Conservation (phyloP, 345 rosid genomes). For the Litchi chinensis region DNA sequence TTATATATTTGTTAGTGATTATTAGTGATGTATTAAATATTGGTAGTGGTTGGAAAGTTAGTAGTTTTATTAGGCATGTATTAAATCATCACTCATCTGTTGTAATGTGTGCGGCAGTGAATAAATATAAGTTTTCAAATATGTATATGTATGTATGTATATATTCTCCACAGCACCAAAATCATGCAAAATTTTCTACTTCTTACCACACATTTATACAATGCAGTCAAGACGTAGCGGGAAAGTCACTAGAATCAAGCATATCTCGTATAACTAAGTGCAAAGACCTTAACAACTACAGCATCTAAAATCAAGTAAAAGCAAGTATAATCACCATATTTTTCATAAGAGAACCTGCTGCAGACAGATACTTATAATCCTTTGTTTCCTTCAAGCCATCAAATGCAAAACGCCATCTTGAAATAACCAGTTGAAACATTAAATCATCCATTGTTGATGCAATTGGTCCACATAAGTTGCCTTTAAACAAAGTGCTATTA, state of each 20-base stretch:
- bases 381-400: conserved; percentile 87
- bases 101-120: no score
- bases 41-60: no score
- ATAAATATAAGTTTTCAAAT: no score
- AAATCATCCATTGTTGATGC: conserved; percentile 89
- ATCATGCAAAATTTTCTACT: background rate
- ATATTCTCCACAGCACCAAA: background rate
- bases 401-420: conserved; percentile 82
- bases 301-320: conserved; percentile 7
- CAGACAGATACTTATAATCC: conserved; percentile 73
- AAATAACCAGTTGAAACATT: conserved; percentile 78
- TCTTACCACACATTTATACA: background rate
- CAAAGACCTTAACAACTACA: background rate
- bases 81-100: no score
- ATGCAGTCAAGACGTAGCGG: background rate
- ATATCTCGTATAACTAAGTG: background rate
- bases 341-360: conserved; percentile 81
- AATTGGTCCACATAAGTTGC: conserved; percentile 88
- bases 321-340: conserved; percentile 56
- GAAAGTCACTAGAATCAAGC: conserved; percentile 4
- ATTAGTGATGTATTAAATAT: no score
- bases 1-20: no score
- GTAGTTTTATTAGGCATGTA: no score
- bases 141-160: no score
- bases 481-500: conserved; percentile 55